A percentile compares a stretch with the other conserved stretches of the same genome.
These are phyloP conservation scores for Vanrija sp. DNA, from an alignment of 1,284 basidiomycete genomes.

Conservation along the genomic window DNA sequence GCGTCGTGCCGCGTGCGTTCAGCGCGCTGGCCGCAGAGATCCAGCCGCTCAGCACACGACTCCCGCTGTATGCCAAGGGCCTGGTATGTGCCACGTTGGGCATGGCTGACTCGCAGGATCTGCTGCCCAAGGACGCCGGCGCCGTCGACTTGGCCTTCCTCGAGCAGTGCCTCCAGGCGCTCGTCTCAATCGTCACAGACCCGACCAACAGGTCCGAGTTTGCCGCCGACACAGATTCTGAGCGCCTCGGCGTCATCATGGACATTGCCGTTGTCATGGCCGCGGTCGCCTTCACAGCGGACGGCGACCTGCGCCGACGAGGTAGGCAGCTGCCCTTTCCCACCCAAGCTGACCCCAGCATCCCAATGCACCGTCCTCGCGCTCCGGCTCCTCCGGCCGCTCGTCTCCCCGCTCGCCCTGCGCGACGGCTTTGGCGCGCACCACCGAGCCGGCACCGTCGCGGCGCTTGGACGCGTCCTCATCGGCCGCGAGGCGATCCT, in stretches of 20 bases:
- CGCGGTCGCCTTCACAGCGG: not conserved
- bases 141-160: constrained; percentile 1
- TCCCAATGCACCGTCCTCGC: constrained; percentile 2
- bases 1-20: constrained; percentile 1
- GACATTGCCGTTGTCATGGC: constrained; percentile 3
- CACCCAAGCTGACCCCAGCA: constrained; percentile 1
- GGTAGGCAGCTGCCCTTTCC: not conserved
- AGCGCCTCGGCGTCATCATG: not conserved
- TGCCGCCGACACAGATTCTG: not conserved
- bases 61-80: constrained; percentile 31
- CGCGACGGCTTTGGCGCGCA: not conserved
- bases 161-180: constrained; percentile 3
- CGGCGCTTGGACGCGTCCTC: not conserved
- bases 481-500: not conserved
- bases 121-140: constrained; percentile 6
- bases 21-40: constrained; percentile 14
- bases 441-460: not conserved
- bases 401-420: not conserved
- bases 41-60: constrained; percentile 7
- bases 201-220: not conserved
- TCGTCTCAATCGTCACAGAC: not conserved
- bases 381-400: constrained; percentile 5
- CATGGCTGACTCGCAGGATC: constrained; percentile 1
- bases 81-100: constrained; percentile 13
- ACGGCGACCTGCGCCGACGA: not conserved